These are phyloP conservation scores for Spinacia oleracea DNA, from an alignment of 179 eudicot genomes.

Conservation along the genomic window DNA sequence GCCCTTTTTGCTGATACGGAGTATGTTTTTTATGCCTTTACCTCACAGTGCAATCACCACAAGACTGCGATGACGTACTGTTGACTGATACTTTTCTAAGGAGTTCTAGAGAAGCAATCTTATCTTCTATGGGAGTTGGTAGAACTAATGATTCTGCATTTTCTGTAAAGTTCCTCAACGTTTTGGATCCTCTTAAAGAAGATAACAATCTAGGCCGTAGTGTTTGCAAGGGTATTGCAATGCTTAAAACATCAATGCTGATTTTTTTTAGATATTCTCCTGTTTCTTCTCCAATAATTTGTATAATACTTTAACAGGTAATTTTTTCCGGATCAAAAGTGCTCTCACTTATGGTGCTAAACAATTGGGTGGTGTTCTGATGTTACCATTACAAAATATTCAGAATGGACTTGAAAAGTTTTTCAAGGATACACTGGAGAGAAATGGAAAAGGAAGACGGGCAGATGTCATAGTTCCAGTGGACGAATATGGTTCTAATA, in stretches of 20 bases:
- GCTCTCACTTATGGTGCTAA: constrained; percentile 43
- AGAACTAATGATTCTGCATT: constrained; percentile 23
- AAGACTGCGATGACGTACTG: constrained; percentile 33
- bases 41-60: constrained; percentile 30
- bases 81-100: constrained; percentile 38
- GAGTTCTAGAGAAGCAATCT: constrained; percentile 32
- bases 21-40: constrained; percentile 11
- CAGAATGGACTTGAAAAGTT: constrained; percentile 36
- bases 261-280: neutral
- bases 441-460: constrained; percentile 33
- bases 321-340: constrained; percentile 38
- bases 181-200: constrained; percentile 53
- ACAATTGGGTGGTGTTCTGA: constrained; percentile 30
- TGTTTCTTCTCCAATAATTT: neutral
- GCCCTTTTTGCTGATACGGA: constrained; percentile 19
- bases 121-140: constrained; percentile 12
- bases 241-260: neutral
- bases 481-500: constrained; percentile 28
- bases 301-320: constrained; percentile 29
- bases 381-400: constrained; percentile 31
- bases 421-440: constrained; percentile 38
- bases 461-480: constrained; percentile 39
- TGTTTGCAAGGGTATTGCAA: constrained; percentile 40
- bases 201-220: constrained; percentile 53
- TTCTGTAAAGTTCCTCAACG: constrained; percentile 47